Base-by-base conservation (phyloP, 768 basidiomycete genomes). In the Amylocystis lapponica region DNA sequence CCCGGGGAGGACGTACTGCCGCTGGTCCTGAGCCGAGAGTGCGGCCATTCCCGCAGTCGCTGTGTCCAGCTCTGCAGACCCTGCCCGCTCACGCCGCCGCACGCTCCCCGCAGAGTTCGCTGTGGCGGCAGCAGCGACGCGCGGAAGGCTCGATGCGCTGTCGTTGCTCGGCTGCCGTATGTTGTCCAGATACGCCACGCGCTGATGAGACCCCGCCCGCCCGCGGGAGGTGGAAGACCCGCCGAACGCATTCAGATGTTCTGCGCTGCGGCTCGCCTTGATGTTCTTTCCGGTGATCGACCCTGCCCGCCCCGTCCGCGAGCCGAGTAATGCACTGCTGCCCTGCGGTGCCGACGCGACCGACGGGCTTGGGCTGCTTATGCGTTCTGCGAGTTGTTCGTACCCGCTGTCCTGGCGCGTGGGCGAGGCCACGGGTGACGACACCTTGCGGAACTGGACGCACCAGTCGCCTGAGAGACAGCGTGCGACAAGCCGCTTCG, bases 391-490 rank as follows among this genome's bases (percentile, higher is more conserved):
- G 22, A 46, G 44, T 8, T 49, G 48, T 39, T 61, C 60, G n/a
- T 56, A 48, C 40, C 58, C 47, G 43, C 61, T 52, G 27, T 59
- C 62, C 35, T 50, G 58, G 40, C 57, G 51, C 25, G 61, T 36
- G 16, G 41, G 30, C 34, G 48, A 29, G 30, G 37, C 37, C 5
- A 42, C n/a, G 12, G n/a, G n/a, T n/a, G n/a, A n/a, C 14, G 36
- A 56, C 10, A 55, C 48, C 49, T 71, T 81, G 46, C 72, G 74
- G 29, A 85, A 66, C 23, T 85, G 76, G 12, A 83, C 76, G 68
- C 86, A 87, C 93, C 93, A 96, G 7, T 86, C 82, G 3, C 86
- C 92, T 12, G 70, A 68, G 16, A 98, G 75, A 62, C 94, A 97
- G 30, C 96, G 78, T 46, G 93, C 87, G 14, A 97, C 96, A 7